phyloP scores from a whole-genome alignment of 2,329 filamentous ascomycete genomes.

The Diaporthe citrichinensis region DNA sequence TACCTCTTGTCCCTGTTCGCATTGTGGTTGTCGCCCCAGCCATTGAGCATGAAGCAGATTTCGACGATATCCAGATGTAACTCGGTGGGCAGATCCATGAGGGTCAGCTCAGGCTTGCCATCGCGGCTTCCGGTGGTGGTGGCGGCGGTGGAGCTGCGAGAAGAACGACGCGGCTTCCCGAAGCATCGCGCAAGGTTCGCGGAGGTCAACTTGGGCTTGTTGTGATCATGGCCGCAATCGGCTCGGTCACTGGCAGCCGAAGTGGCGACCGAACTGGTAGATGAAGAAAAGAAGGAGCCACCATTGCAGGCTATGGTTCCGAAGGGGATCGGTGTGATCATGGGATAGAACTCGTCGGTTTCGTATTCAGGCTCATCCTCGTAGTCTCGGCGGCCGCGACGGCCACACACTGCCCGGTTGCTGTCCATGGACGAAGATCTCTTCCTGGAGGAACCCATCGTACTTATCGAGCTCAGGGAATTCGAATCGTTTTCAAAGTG shows the following conservation, averaged over 20 bases:
- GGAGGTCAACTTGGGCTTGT: not conserved
- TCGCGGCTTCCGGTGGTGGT: not conserved
- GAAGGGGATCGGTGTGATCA: not conserved
- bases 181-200: not conserved
- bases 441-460: not conserved
- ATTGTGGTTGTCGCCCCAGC: not conserved
- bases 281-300: not conserved
- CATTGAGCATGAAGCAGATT: not conserved
- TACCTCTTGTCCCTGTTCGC: not conserved
- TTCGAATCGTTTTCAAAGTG: not conserved
- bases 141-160: no score
- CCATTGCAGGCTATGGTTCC: slow-evolving; percentile 1
- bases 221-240: not conserved
- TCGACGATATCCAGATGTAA: slow-evolving; percentile 33
- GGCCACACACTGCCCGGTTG: slow-evolving; percentile 1
- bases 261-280: not conserved
- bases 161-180: not conserved
- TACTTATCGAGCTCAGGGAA: not conserved
- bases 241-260: not conserved
- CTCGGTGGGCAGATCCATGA: slow-evolving; percentile 38
- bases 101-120: not conserved
- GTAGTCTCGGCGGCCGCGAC: not conserved
- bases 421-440: slow-evolving; percentile 15
- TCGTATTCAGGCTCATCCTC: not conserved
- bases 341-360: not conserved